Percentiles rank a stretch among this genome's conserved stretches.
These are phyloP conservation scores for Verticillium nubilum DNA, from an alignment of 2,329 filamentous ascomycete genomes.

Conservation along the genomic window DNA sequence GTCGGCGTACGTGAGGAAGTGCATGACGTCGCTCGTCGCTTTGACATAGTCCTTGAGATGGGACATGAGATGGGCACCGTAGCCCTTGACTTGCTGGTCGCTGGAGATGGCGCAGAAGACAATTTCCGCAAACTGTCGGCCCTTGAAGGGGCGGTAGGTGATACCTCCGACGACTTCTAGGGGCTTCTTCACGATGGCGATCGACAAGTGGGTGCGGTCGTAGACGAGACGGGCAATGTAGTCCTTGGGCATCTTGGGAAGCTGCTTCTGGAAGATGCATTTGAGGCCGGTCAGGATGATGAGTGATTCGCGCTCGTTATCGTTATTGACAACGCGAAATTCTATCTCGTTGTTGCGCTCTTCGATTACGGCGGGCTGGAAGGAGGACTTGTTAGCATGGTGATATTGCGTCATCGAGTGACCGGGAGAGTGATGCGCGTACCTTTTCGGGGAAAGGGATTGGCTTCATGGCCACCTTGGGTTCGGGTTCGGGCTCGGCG, in stretches of 20 bases:
- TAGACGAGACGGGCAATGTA: conserved; percentile 98
- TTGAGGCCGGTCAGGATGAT: conserved; percentile 95
- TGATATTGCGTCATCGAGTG: not conserved
- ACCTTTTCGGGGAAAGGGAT: conserved; percentile 91
- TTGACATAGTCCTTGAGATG: conserved; percentile 98
- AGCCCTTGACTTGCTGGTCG: conserved; percentile 97
- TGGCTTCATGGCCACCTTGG: conserved; percentile 51
- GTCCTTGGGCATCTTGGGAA: conserved; percentile 99
- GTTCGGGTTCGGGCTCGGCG: conserved; percentile 40
- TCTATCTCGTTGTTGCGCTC: conserved; percentile 93
- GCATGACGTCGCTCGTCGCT: conserved; percentile 93
- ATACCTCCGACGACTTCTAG: conserved; percentile 95
- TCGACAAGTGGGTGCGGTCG: conserved; percentile 91
- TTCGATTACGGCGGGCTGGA: conserved; percentile 79
- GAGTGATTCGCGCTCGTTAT: conserved; percentile 77
- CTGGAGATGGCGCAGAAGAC: conserved; percentile 98
- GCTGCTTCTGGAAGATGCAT: conserved; percentile 96
- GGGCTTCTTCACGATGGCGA: conserved; percentile 95
- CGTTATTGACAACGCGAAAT: conserved; percentile 97
- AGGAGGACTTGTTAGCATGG: conserved; percentile 16
- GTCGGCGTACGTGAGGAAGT: conserved; percentile 97
- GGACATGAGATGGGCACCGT: conserved; percentile 96
- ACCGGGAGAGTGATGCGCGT: not conserved
- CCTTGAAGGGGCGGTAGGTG: conserved; percentile 91
- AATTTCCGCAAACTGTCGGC: conserved; percentile 91